A percentile compares a stretch with the other conserved stretches of the same genome.
phyloP scores from a whole-genome alignment of 768 basidiomycete genomes.

The Leccinellum luteum region DNA sequence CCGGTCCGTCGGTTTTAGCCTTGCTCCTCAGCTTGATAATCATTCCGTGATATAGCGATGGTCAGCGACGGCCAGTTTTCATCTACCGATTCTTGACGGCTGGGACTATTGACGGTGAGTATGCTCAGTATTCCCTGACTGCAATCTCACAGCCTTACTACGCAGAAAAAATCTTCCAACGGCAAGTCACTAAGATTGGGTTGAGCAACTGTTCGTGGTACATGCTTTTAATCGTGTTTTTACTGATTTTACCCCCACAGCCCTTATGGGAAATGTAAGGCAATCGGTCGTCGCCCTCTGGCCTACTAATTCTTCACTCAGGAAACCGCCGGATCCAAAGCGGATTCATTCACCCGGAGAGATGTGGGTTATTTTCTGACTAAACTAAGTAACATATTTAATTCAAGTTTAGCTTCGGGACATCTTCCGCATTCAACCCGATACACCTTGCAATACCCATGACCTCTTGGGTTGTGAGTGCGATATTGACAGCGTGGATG shows the following conservation, averaged over 20 bases:
- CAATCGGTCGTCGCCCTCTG: not conserved
- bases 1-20: slow-evolving; percentile 46
- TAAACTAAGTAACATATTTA: slow-evolving; percentile 1
- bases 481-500: slow-evolving; percentile 23
- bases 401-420: slow-evolving; percentile 65
- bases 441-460: slow-evolving; percentile 87
- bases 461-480: slow-evolving; percentile 86
- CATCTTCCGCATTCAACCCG: slow-evolving; percentile 82
- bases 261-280: slow-evolving; percentile 68
- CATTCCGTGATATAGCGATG: slow-evolving; percentile 58
- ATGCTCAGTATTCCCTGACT: not conserved
- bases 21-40: not conserved
- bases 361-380: slow-evolving; percentile 52
- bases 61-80: slow-evolving; percentile 87
- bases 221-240: slow-evolving; percentile 4
- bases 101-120: slow-evolving; percentile 84
- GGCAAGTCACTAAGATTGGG: slow-evolving; percentile 92
- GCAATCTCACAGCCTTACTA: slow-evolving; percentile 2
- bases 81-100: slow-evolving; percentile 86
- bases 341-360: slow-evolving; percentile 82
- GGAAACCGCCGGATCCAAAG: slow-evolving; percentile 56
- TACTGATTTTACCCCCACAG: slow-evolving; percentile 33
- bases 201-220: slow-evolving; percentile 72
- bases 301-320: slow-evolving; percentile 21
- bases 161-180: slow-evolving; percentile 89